Percentiles rank a stretch among this genome's conserved stretches.
Evolutionary conservation across 192 early-diverging fungal genomes (phyloP).

Genomic region (Rhizoclosmatium globosum): DNA sequence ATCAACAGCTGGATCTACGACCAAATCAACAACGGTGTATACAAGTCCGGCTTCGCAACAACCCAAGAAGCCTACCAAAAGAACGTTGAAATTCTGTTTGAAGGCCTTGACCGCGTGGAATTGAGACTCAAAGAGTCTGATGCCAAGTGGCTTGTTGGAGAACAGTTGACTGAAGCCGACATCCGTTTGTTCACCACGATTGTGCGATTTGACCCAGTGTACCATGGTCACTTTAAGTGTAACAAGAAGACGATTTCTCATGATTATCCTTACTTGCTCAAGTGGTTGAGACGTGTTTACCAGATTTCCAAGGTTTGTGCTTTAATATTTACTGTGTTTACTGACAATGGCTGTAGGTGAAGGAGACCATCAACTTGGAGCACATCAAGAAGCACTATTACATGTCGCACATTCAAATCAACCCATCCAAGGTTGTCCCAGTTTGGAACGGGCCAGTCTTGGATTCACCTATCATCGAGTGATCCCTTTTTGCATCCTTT

Average conservation of each 20-base stretch:
- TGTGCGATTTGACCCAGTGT: constrained; percentile 92
- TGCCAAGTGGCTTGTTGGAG: constrained; percentile 80
- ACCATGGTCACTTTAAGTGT: constrained; percentile 96
- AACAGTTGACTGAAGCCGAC: constrained; percentile 91
- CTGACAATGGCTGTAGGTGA: constrained; percentile 42
- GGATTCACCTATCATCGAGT: constrained; percentile 11
- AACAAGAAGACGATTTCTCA: constrained; percentile 87
- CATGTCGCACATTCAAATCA: constrained; percentile 90
- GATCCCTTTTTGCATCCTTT: too few species aligned
- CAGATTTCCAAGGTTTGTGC: constrained; percentile 70
- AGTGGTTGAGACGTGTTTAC: constrained; percentile 85
- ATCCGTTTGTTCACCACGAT: constrained; percentile 95
- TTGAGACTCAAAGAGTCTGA: constrained; percentile 63
- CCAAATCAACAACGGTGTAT: constrained; percentile 95
- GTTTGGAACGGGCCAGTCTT: constrained; percentile 56
- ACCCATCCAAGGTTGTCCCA: constrained; percentile 86
- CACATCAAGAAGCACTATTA: constrained; percentile 98
- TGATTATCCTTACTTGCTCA: constrained; percentile 87
- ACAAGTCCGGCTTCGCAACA: constrained; percentile 92
- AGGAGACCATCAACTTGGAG: constrained; percentile 89
- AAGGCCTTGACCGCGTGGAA: constrained; percentile 86
- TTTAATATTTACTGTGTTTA: constrained; percentile 13
- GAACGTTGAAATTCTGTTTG: constrained; percentile 76
- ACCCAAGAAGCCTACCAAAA: constrained; percentile 86
- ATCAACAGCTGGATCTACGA: constrained; percentile 94